Percentiles rank a stretch among this genome's conserved stretches.
phyloP scores from a whole-genome alignment of 2,329 filamentous ascomycete species.

The Aspergillus eucalypticola region DNA sequence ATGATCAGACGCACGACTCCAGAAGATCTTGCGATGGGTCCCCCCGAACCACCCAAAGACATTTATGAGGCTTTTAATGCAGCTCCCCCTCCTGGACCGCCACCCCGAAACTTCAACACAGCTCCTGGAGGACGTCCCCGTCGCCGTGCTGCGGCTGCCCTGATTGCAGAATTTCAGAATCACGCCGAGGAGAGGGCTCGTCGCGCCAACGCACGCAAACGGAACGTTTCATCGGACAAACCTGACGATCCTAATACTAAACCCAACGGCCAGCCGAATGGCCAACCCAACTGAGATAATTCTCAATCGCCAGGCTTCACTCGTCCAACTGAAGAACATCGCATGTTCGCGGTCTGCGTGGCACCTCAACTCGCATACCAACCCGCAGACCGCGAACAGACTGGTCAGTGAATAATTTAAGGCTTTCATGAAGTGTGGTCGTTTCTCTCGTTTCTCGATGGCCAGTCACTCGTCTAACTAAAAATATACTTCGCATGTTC shows the following conservation, averaged over 20 bases:
- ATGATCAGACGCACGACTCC: not conserved
- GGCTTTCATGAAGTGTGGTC: no score
- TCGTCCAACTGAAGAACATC: no score
- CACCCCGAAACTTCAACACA: slow-evolving; percentile 2
- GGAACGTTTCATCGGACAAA: not conserved
- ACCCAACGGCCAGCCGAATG: not conserved
- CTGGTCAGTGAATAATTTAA: no score
- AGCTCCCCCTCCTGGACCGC: not conserved
- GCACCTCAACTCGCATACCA: no score
- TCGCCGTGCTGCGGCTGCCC: slow-evolving; percentile 23
- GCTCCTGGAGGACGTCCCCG: slow-evolving; percentile 25
- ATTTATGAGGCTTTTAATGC: not conserved
- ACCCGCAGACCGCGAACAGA: no score
- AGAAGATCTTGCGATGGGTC: no score
- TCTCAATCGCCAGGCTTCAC: no score
- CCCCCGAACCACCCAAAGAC: not conserved
- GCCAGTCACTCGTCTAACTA: no score
- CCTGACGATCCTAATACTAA: not conserved
- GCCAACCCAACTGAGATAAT: no score
- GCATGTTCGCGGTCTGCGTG: no score
- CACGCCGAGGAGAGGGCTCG: slow-evolving; percentile 23
- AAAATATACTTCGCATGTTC: not conserved
- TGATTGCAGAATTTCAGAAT: slow-evolving; percentile 23
- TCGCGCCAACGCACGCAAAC: slow-evolving; percentile 19
- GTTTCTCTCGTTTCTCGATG: no score